Conservation (phyloP, 805 yeast genomes). For the Scheffersomyces coipomensis region DNA sequence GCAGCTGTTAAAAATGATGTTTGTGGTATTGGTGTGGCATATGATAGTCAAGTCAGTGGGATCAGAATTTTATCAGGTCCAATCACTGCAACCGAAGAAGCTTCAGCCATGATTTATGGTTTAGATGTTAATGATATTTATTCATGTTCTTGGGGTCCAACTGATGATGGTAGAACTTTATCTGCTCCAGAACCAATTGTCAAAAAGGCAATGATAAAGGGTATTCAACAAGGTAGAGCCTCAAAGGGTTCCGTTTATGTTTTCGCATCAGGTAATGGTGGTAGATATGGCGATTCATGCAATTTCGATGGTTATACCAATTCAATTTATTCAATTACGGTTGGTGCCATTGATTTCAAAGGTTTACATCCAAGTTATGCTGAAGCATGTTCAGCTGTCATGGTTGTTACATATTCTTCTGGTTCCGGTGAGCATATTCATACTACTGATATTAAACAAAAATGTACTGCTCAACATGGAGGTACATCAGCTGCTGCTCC, state of each 20-base stretch:
- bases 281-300: conserved; percentile 78
- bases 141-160: conserved; percentile 98
- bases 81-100: conserved; percentile 85
- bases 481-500: conserved; percentile 99
- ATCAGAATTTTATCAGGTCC: conserved; percentile 82
- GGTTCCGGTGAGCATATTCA: conserved; percentile 89
- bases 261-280: conserved; percentile 97
- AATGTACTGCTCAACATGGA: conserved; percentile 78
- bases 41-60: conserved; percentile 81
- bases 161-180: conserved; percentile 86
- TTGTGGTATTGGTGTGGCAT: conserved; percentile 98
- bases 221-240: conserved; percentile 76
- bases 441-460: conserved; percentile 73
- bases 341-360: conserved; percentile 86
- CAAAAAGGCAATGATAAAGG: conserved; percentile 78
- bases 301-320: conserved; percentile 97
- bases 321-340: conserved; percentile 90
- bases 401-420: conserved; percentile 90
- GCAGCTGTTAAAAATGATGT: conserved; percentile 84
- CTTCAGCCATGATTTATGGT: conserved; percentile 79
- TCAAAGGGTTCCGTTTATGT: conserved; percentile 87
- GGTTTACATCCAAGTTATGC: conserved; percentile 88
- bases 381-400: conserved; percentile 91
- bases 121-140: conserved; percentile 86
- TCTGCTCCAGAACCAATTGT: conserved; percentile 82